Evolutionary conservation across 1,284 basidiomycete genomes (phyloP).

Genomic region (Mycena citricolor): DNA sequence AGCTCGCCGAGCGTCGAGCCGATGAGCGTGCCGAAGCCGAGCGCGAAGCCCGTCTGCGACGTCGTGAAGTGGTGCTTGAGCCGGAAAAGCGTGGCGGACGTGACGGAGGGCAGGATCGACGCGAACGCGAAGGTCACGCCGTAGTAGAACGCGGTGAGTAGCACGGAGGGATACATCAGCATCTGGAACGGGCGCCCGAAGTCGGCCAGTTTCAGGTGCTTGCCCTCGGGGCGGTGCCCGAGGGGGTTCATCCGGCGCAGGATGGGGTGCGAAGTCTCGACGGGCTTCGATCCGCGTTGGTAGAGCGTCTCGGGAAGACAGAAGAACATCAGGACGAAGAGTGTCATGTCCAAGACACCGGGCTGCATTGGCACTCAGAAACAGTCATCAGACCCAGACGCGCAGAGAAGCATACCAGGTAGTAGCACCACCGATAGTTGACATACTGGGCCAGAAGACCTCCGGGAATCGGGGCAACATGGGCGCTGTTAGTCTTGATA

Average conservation of each 20-base stretch:
- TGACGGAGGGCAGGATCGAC: conserved; percentile 21
- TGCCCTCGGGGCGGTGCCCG: conserved; percentile 18
- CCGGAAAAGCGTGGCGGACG: conserved; percentile 21
- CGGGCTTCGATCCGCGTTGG: conserved; percentile 13
- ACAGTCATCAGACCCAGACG: no score
- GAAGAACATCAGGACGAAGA: conserved; percentile 14
- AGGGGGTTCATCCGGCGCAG: conserved; percentile 16
- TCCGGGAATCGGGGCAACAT: conserved; percentile 5
- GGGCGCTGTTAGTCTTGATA: conserved; percentile 1
- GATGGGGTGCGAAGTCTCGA: conserved; percentile 12
- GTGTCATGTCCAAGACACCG: background rate
- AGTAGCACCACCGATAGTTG: conserved; percentile 4
- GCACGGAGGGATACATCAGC: conserved; percentile 16
- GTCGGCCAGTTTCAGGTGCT: conserved; percentile 14
- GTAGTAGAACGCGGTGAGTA: conserved; percentile 17
- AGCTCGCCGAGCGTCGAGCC: conserved; percentile 22
- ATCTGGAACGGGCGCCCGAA: conserved; percentile 21
- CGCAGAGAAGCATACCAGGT: no score
- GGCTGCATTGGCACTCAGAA: no score
- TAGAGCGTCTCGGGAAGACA: conserved; percentile 23
- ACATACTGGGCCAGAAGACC: conserved; percentile 2
- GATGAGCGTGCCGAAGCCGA: conserved; percentile 20
- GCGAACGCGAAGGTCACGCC: conserved; percentile 12
- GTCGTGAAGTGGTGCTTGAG: conserved; percentile 14
- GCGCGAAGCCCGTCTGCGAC: conserved; percentile 20